Conservation (phyloP, 495 filamentous ascomycete species). For the Astrothelium subdiscretum region DNA sequence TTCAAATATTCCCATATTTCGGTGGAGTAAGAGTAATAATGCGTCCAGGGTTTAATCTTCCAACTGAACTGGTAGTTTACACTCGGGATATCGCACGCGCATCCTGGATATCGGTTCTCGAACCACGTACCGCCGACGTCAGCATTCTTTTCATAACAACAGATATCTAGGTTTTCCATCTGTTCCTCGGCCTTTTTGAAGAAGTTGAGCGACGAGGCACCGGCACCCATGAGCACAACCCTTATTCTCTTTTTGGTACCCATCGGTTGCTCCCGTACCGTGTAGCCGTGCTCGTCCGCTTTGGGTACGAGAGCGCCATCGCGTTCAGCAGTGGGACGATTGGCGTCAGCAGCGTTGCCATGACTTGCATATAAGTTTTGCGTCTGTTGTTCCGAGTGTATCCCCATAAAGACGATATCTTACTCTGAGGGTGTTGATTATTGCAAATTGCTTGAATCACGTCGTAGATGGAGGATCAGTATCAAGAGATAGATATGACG, state of each 20-base stretch:
- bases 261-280: conserved; percentile 30
- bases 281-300: conserved; percentile 25
- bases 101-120: conserved; percentile 29
- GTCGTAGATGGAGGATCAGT: no score
- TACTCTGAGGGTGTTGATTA: background rate
- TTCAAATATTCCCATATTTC: conserved; percentile 35
- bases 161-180: conserved; percentile 27
- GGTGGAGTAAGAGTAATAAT: conserved; percentile 30
- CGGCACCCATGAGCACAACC: conserved; percentile 33
- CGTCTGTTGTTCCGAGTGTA: conserved; percentile 5
- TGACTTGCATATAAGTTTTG: conserved; percentile 9
- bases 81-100: conserved; percentile 29
- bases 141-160: conserved; percentile 36
- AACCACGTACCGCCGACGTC: conserved; percentile 35
- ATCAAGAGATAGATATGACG: no score
- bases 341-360: conserved; percentile 10
- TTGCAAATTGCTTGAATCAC: no score
- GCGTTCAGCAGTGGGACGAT: conserved; percentile 13
- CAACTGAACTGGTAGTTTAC: conserved; percentile 31
- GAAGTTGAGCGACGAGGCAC: conserved; percentile 31
- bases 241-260: conserved; percentile 25
- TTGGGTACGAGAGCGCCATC: conserved; percentile 22
- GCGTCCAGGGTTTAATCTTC: conserved; percentile 33
- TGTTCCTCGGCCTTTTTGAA: conserved; percentile 30
- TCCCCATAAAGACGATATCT: background rate